Conservation (phyloP, 1,139 yeast species). For the Zygosaccharomyces pseudobailii region DNA sequence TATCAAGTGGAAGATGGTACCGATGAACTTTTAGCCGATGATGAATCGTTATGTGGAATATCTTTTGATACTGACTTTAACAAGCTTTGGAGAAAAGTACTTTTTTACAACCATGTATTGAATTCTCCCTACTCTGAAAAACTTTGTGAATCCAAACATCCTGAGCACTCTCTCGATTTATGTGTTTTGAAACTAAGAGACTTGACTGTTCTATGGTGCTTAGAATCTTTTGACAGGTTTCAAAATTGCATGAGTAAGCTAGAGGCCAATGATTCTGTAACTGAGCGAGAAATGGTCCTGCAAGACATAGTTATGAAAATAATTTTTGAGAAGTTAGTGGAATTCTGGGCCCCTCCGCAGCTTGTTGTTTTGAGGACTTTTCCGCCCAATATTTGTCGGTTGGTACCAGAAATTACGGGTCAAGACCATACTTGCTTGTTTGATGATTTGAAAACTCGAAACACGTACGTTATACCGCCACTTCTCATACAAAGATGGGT, state of each 20-base stretch:
- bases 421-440: slow-evolving; percentile 18
- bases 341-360: slow-evolving; percentile 55
- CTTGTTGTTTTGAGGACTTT: slow-evolving; percentile 41
- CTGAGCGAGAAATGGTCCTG: slow-evolving; percentile 9
- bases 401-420: slow-evolving; percentile 20
- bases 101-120: slow-evolving; percentile 26
- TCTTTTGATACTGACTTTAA: slow-evolving; percentile 19
- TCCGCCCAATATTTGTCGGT: slow-evolving; percentile 37
- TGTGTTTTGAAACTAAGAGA: slow-evolving; percentile 32
- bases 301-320: slow-evolving; percentile 21
- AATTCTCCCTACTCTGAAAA: slow-evolving; percentile 15
- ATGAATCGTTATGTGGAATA: slow-evolving; percentile 19
- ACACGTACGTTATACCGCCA: slow-evolving; percentile 15
- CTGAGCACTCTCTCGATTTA: slow-evolving; percentile 22
- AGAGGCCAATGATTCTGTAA: slow-evolving; percentile 1
- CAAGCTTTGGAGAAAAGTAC: slow-evolving; percentile 25
- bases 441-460: slow-evolving; percentile 5
- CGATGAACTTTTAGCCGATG: slow-evolving; percentile 12
- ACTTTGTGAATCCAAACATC: slow-evolving; percentile 22
- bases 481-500: slow-evolving; percentile 45
- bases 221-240: slow-evolving; percentile 24
- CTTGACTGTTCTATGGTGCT: slow-evolving; percentile 28
- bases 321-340: slow-evolving; percentile 40
- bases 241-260: slow-evolving; percentile 11
- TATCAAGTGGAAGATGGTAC: slow-evolving; percentile 25